phyloP scores from a whole-genome alignment of 768 basidiomycete species.

The Suillus occidentalis region DNA sequence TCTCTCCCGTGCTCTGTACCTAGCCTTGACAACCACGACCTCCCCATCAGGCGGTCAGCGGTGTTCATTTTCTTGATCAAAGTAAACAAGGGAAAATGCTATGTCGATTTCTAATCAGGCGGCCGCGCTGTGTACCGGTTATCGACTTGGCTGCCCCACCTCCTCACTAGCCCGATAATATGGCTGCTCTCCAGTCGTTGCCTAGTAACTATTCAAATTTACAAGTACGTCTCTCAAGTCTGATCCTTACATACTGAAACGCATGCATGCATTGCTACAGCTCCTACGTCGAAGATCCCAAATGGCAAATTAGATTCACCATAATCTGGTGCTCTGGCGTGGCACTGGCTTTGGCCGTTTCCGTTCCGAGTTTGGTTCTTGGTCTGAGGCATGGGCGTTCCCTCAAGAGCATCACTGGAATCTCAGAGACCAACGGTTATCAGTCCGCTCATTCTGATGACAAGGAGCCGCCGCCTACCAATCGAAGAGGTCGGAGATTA shows the following conservation, averaged over 20 bases:
- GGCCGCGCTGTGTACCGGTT: neutral
- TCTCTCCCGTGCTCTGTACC: neutral
- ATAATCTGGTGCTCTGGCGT: constrained; percentile 65
- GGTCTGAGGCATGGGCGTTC: constrained; percentile 41
- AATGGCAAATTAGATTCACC: constrained; percentile 74
- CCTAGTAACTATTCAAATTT: constrained; percentile 60
- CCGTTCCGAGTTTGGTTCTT: constrained; percentile 46
- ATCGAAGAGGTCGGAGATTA: constrained; percentile 11
- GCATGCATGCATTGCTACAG: constrained; percentile 34
- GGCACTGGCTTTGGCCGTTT: constrained; percentile 47
- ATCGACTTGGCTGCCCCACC: neutral
- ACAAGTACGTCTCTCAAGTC: constrained; percentile 51
- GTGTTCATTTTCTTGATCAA: constrained; percentile 15
- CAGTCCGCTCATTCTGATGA: constrained; percentile 12
- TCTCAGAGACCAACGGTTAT: constrained; percentile 48
- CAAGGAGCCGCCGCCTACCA: neutral
- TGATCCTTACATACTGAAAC: neutral
- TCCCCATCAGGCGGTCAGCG: neutral
- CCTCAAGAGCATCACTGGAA: constrained; percentile 48
- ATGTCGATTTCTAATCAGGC: constrained; percentile 5
- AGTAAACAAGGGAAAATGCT: constrained; percentile 14
- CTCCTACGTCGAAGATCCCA: constrained; percentile 75
- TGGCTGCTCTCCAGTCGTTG: constrained; percentile 53
- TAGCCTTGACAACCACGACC: neutral
- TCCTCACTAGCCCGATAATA: constrained; percentile 3